Base-by-base conservation (phyloP, 306 rosid genomes). In the Luffa acutangula region DNA sequence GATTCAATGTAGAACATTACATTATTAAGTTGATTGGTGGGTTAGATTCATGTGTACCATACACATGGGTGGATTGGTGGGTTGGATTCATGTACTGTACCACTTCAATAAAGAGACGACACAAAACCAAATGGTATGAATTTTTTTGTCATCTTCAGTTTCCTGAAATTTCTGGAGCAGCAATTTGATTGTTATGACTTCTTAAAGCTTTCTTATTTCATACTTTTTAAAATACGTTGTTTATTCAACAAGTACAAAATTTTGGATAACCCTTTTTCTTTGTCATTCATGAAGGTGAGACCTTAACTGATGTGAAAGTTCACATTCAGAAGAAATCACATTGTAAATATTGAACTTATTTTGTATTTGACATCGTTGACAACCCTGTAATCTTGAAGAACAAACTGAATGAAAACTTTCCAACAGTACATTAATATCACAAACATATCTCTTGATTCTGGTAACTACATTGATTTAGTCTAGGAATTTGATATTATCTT, bases 221-320 rank as follows among this genome's bases (percentile, higher is more conserved):
- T 14, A n/a, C 14, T 39, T 51, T 74, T 53, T 45, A 39, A 10
- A 79, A 21, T 60, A 58, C 75, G 21, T 78, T 81, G 54, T 49
- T 53, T 77, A 60, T 49, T 54, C 8, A 45, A 79, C 98, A 91
- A 82, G 87, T 95, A 60, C 97, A 95, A 81, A 92, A 95, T 77
- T 92, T 95, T 11, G 99, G 99, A 69, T 96, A 95, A 83, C 97
- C 99, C 42, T 93, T 95, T 84, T 88, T 95, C 83, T 86, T 95
- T 87, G 94, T 87, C 62, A 88, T 93, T 75, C 91, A 54, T 79
- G 99, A 95, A 80, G 90, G 91, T 33, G 99, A 91, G 88, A 83
- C 93, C 31, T 75, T 95, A 59, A 94, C 93, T 57, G 97, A 93
- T 52, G 97, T 95, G 77, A 93, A 91, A 83, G 83, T 78, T 82